These are phyloP conservation scores for Macrophomina tecta DNA, from an alignment of 2,329 filamentous ascomycete genomes.

Conservation along the genomic window DNA sequence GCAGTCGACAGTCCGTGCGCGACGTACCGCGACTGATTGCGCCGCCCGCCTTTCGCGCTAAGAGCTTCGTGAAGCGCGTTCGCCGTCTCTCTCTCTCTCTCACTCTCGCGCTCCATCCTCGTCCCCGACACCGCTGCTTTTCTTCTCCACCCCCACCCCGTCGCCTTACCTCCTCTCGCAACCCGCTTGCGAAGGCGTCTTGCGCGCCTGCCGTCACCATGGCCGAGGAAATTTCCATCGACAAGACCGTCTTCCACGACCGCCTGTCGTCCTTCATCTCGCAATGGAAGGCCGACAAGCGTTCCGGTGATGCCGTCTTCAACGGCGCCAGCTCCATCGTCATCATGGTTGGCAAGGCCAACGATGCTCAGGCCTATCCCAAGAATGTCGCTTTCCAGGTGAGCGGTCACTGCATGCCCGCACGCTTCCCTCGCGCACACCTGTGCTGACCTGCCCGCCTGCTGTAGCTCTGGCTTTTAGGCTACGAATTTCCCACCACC, in stretches of 20 bases:
- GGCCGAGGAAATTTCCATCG: conserved; percentile 84
- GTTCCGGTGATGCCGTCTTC: conserved; percentile 83
- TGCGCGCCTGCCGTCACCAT: conserved; percentile 51
- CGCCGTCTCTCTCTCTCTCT: conserved; percentile 1
- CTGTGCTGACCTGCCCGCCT: conserved; percentile 31
- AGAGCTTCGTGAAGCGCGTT: conserved; percentile 29
- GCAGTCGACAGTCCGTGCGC: neutral
- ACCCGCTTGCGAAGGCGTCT: conserved; percentile 33
- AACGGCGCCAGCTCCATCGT: conserved; percentile 85
- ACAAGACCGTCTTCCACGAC: conserved; percentile 91
- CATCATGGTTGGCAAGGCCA: conserved; percentile 93
- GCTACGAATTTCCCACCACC: conserved; percentile 97
- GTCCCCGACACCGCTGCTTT: conserved; percentile 15
- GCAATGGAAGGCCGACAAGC: conserved; percentile 96
- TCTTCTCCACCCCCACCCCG: conserved; percentile 29
- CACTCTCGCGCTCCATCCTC: conserved; percentile 17
- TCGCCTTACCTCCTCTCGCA: conserved; percentile 31
- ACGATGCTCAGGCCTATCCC: conserved; percentile 83
- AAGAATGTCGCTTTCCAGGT: conserved; percentile 98
- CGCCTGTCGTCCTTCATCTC: conserved; percentile 85
- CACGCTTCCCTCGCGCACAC: neutral
- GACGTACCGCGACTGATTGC: neutral
- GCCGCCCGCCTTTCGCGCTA: conserved; percentile 21
- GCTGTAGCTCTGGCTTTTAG: conserved; percentile 90
- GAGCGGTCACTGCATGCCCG: conserved; percentile 46